Base-by-base conservation (phyloP, 768 basidiomycete species). In the Tephrocybe sp. region DNA sequence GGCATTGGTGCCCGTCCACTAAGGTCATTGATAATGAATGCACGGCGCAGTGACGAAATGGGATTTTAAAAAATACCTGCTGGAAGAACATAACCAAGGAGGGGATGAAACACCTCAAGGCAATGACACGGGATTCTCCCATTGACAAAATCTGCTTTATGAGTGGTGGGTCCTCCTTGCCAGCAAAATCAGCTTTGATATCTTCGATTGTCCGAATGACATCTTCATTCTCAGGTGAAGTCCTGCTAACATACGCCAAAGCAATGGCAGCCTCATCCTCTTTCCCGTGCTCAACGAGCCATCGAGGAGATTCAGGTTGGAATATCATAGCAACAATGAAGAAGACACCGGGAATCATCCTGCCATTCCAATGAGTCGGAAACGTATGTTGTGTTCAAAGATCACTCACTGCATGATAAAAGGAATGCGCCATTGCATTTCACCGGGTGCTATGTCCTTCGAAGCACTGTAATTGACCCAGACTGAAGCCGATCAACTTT, bases 291-390 rank as follows among this genome's bases (percentile, higher is more conserved):
- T 80, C 79, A 20, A 76, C 78, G 20, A 83, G 63, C 77, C 76
- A 81, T n/a, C 80, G 69, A 11, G 81, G 81, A 0, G 80, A 81
- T 56, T 83, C 81, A 4, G 79, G 77, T 50, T 80, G 76, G 46
- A 72, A 73, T 6, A 72, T 40, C 74, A 82, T 79, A 4, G 67
- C 60, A 30, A 73, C 49, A 7, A 76, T 58, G 56, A 84, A 76
- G 0, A 83, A 53, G 15, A 78, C 60, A 2, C 80, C 79, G 3
- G 80, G 82, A 34, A 84, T 55, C 45, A 82, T 58, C 50, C 69
- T 70, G 45, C 15, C 9, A 23, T 28, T 10, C 34, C 15, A 12
- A 14, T 36, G 4, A 36, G 7, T 36, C 34, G 34, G 11, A 5
- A 36, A 9, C 21, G 14, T 40, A 49, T 4, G 25, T 3, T 38